Evolutionary conservation across 2,329 filamentous ascomycete species (phyloP), one percentile per base, ranked within the genome.

Genomic region (Penicillium glabrum): DNA sequence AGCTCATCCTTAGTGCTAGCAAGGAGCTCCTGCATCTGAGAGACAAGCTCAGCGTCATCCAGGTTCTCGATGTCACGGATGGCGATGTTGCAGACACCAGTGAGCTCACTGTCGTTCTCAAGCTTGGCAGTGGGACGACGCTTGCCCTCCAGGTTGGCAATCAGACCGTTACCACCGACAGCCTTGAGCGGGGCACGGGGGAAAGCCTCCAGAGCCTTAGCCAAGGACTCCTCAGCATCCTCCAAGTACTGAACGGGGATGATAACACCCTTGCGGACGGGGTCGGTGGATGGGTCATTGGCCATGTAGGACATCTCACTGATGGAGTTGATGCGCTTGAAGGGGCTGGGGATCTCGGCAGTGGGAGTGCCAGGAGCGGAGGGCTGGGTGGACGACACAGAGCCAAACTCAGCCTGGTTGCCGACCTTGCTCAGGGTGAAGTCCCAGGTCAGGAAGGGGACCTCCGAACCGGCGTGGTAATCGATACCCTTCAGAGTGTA

Each of bases 401-500:
- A 88, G 33, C 93, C 93, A 65, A 93, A 96, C 73, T 98, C 95
- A 14, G 90, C 87, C 73, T 96, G 89, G 33, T 41, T 41, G 39
- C 92, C 93, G 66, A 96, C 88, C 83, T 96, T 98, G 72, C 93
- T 88, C 58, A 99, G 87, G 56, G 91, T 83, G 75, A 99, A 99
- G 77, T 98, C 93, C 95, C 95, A 99, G 11, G 92, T 91, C 41
- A 98, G 81, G 61, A 89, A 82, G 70, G 90, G 96, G 10, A 89
- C 86, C 57, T 80, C 77, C 16, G 91, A 86, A 53, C 16, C 35
- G n/a, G 89, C 87, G 69, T 93, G 86, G 75, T 99, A 99, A 67
- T 96, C 86, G 56, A 99, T 89, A 66, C 87, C 82, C 83, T 96
- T 93, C 51, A 99, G 81, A 58, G 90, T 88, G 78, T 99, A 99